Conservation (phyloP, 208 protist species). For the Endotrypanum monterogeii region DNA sequence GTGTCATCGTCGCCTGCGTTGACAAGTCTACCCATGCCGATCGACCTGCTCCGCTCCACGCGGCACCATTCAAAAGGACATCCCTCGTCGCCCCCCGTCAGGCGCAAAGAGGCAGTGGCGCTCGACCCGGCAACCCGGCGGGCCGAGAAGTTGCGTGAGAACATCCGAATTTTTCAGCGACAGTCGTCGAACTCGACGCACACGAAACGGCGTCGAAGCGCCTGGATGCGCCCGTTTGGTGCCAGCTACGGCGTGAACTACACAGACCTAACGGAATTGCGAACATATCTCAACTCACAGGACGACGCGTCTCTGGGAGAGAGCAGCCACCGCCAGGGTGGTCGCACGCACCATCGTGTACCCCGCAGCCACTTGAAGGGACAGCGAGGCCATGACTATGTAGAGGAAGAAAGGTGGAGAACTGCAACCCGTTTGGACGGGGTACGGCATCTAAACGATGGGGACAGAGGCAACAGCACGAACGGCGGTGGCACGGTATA, state of each 20-base stretch:
- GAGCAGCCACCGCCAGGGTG: background rate
- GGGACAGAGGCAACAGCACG: background rate
- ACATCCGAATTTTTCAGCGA: background rate
- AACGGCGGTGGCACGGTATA: too few relatives aligned
- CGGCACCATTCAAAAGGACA: background rate
- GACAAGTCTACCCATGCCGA: too few relatives aligned
- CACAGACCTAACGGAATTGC: background rate
- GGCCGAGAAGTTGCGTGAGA: background rate
- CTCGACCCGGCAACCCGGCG: background rate
- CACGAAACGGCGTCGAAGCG: background rate
- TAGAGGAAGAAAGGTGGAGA: background rate
- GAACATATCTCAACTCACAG: background rate
- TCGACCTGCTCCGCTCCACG: too few relatives aligned
- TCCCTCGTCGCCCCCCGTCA: background rate
- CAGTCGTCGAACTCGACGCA: background rate
- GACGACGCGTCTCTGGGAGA: conserved; percentile 3
- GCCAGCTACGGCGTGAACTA: background rate
- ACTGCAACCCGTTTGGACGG: background rate
- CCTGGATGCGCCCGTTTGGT: background rate
- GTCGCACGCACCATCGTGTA: background rate
- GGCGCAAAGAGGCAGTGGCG: background rate
- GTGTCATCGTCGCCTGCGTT: too few relatives aligned
- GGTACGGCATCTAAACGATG: background rate
- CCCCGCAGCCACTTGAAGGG: background rate
- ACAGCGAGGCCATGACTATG: background rate